Base-by-base conservation (phyloP, 1,284 basidiomycete species). In the Kalmanozyma brasiliensis region DNA sequence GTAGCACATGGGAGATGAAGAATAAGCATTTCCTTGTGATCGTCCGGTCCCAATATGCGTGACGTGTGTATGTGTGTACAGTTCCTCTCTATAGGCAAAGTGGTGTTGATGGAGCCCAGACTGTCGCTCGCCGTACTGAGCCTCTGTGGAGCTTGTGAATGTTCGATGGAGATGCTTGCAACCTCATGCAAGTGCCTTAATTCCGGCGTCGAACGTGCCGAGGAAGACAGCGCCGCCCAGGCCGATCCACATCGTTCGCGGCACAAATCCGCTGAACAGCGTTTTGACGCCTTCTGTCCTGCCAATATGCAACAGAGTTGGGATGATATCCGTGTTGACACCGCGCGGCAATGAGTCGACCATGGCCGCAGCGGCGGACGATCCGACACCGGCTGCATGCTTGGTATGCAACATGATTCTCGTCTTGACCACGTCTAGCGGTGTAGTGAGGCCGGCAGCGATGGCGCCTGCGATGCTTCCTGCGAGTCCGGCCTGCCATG, bases 181-280 rank as follows among this genome's bases (percentile, higher is more conserved):
- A n/a, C 13, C 16, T 41, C 37, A 67, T 1, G 58, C 52, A 19
- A 81, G 49, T 14, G 64, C 33, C 32, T 76, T 73, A 24, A 76
- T 72, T 8, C 72, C 73, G 16, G 72, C 70, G 42, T 98, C 94
- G 78, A 96, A 98, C 42, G 92, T 90, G 30, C 95, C 94, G 6
- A 98, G 86, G 84, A 99, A 99, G 0, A 98, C 93, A 0, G 94
- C 94, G 2, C 96, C 96, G 6, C 96, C 96, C 1, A 93, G 88
- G 2, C 93, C 93, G 78, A 99, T 98, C 90, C 94, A 97, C 49
- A 96, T 83, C 35, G 93, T 96, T 72, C 96, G 87, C 17, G 95
- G 96, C 9, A 95, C 87, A 41, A 92, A 88, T 6, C 96, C 96
- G 4, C 90, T 84, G 80, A 96, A 98, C 2, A 98, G 85, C 0